Conservation (phyloP, 108 stramenopile species). For the Pseudonitzschia multiseries region DNA sequence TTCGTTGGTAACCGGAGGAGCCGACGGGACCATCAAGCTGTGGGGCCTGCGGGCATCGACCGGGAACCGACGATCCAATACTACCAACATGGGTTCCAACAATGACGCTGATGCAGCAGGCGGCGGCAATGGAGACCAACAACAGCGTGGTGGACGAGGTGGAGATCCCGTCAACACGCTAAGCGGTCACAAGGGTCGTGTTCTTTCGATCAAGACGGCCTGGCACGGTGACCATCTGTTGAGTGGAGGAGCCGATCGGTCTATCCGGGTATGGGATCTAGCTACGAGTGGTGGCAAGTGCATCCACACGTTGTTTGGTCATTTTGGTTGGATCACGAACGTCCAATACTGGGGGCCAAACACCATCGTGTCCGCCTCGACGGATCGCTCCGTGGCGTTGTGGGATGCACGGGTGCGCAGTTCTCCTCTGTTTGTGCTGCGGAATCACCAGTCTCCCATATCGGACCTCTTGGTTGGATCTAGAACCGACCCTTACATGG, state of each 20-base stretch:
- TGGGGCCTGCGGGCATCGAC: conserved; percentile 70
- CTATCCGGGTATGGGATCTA: conserved; percentile 80
- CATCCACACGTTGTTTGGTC: conserved; percentile 61
- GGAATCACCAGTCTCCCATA: conserved; percentile 75
- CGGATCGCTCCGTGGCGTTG: conserved; percentile 77
- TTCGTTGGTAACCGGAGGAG: conserved; percentile 79
- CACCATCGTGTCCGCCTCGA: conserved; percentile 82
- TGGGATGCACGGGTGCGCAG: conserved; percentile 80
- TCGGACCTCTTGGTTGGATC: conserved; percentile 78
- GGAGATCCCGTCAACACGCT: conserved; percentile 72
- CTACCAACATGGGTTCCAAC: neutral
- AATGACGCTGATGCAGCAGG: conserved; percentile 14
- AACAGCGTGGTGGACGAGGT: conserved; percentile 32
- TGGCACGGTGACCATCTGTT: conserved; percentile 88
- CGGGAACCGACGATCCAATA: conserved; percentile 15
- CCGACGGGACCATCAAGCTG: conserved; percentile 85
- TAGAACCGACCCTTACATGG: conserved; percentile 75
- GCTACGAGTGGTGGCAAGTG: conserved; percentile 55
- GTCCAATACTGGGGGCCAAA: conserved; percentile 84
- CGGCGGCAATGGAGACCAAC: neutral
- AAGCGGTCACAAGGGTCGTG: conserved; percentile 72
- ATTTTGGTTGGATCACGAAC: conserved; percentile 82
- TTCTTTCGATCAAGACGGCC: conserved; percentile 77
- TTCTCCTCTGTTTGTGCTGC: conserved; percentile 70
- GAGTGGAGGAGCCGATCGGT: conserved; percentile 82